Conservation (phyloP, 1,284 basidiomycete species). For the Vanrija humicola region DNA sequence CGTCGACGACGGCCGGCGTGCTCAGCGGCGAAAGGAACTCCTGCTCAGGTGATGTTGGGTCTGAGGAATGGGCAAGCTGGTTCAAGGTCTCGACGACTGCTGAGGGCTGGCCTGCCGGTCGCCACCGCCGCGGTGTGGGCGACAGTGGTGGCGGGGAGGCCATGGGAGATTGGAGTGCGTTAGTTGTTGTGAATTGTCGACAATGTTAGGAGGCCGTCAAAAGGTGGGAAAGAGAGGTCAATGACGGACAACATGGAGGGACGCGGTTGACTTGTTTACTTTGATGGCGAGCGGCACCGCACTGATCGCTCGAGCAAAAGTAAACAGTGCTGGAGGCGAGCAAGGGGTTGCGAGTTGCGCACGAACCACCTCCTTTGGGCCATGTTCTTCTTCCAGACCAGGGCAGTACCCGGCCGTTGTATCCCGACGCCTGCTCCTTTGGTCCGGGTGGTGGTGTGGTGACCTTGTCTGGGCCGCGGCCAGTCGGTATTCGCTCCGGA, state of each 20-base stretch:
- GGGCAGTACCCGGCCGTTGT: too few species aligned
- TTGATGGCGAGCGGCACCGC: too few species aligned
- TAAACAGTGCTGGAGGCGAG: too few species aligned
- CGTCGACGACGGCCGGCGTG: too few species aligned
- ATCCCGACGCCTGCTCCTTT: too few species aligned
- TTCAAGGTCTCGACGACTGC: slow-evolving; percentile 26
- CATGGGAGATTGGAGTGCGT: neutral
- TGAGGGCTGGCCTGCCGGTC: slow-evolving; percentile 23
- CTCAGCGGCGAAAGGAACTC: too few species aligned
- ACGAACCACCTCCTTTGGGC: too few species aligned
- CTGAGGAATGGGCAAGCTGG: slow-evolving; percentile 4
- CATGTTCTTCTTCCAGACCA: too few species aligned
- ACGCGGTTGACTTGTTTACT: too few species aligned
- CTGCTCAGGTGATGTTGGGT: neutral
- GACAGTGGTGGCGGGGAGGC: slow-evolving; percentile 36
- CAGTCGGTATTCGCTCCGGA: neutral
- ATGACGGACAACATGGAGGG: neutral
- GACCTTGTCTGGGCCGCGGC: too few species aligned
- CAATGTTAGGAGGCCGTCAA: neutral
- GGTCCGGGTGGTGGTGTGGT: too few species aligned
- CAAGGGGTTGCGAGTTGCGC: too few species aligned
- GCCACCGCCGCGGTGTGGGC: slow-evolving; percentile 38
- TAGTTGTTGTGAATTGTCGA: neutral
- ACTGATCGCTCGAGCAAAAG: neutral
- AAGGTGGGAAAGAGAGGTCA: neutral